These are phyloP conservation scores for Aspergillus transmontanensis DNA, from an alignment of 2,329 filamentous ascomycete species.

Conservation along the genomic window DNA sequence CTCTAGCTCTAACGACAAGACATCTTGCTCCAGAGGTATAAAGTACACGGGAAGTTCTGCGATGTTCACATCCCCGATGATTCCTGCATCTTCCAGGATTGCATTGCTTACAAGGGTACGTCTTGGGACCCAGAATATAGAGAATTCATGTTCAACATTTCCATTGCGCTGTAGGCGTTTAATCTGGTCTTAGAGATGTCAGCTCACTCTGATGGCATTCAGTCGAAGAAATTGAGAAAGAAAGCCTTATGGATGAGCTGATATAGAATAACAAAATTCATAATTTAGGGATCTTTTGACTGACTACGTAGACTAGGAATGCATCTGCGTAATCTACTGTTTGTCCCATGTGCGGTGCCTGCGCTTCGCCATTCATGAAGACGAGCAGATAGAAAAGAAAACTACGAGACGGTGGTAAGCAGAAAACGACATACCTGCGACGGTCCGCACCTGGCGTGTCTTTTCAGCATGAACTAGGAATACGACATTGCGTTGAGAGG, in stretches of 20 bases:
- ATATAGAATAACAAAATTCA: conserved; percentile 16
- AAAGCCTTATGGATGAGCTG: conserved; percentile 49
- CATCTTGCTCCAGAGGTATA: conserved; percentile 85
- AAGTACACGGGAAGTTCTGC: conserved; percentile 86
- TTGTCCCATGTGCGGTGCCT: conserved; percentile 44
- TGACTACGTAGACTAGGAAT: conserved; percentile 57
- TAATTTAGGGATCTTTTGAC: conserved; percentile 58
- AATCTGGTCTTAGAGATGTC: conserved; percentile 76
- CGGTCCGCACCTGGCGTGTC: conserved; percentile 76
- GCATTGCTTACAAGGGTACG: conserved; percentile 89
- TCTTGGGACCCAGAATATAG: conserved; percentile 92
- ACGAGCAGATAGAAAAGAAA: conserved; percentile 5
- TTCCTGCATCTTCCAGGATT: conserved; percentile 87
- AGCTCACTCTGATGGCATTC: conserved; percentile 61
- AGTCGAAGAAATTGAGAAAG: conserved; percentile 38
- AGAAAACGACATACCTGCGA: conserved; percentile 72
- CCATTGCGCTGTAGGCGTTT: conserved; percentile 85
- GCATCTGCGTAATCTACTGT: conserved; percentile 62
- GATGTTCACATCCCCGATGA: conserved; percentile 89
- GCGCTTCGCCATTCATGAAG: not conserved
- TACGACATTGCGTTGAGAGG: conserved; percentile 90
- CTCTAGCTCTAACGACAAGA: conserved; percentile 87
- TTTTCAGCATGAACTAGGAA: conserved; percentile 92
- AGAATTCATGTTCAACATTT: conserved; percentile 91
- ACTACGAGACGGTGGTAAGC: conserved; percentile 6